A percentile compares a stretch with the other conserved stretches of the same genome.
Evolutionary conservation across 2,329 filamentous ascomycete genomes (phyloP).

Genomic region (Pyrenophora teres): DNA sequence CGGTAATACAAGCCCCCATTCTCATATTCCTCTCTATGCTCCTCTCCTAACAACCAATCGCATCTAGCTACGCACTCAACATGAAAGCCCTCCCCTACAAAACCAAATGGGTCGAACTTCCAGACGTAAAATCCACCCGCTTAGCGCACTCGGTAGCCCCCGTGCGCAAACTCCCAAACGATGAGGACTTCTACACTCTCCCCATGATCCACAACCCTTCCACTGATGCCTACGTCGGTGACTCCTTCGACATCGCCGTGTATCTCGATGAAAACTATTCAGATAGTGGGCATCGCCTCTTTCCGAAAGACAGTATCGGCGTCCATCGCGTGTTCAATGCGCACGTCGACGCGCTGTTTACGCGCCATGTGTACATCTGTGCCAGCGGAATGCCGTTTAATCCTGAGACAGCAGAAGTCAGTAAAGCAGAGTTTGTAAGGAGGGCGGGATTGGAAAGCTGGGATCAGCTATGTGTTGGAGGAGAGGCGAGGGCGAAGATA

Average conservation of each 20-base stretch:
- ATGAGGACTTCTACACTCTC: constrained; percentile 63
- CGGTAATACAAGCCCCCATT: constrained; percentile 30
- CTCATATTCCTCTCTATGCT: no score
- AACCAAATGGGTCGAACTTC: constrained; percentile 60
- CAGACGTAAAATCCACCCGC: constrained; percentile 58
- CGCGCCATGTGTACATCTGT: constrained; percentile 50
- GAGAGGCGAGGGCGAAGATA: constrained; percentile 49
- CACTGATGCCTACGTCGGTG: constrained; percentile 56
- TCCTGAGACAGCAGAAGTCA: constrained; percentile 52
- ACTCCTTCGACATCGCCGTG: constrained; percentile 68
- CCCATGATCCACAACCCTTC: constrained; percentile 59
- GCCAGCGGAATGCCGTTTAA: constrained; percentile 55
- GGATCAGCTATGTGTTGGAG: constrained; percentile 47
- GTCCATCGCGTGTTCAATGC: constrained; percentile 56
- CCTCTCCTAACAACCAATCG: neutral
- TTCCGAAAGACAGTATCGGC: constrained; percentile 48
- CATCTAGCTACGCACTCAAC: constrained; percentile 50
- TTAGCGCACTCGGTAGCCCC: constrained; percentile 53
- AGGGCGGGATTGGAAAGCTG: constrained; percentile 52
- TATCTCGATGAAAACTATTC: constrained; percentile 62
- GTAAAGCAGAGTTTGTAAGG: constrained; percentile 55
- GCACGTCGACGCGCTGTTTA: constrained; percentile 60
- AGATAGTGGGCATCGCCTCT: constrained; percentile 52
- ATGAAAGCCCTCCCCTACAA: constrained; percentile 54
- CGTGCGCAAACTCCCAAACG: constrained; percentile 60